These are phyloP conservation scores for Phytopythium ostracodes DNA, from an alignment of 352 stramenopile genomes.

Conservation along the genomic window DNA sequence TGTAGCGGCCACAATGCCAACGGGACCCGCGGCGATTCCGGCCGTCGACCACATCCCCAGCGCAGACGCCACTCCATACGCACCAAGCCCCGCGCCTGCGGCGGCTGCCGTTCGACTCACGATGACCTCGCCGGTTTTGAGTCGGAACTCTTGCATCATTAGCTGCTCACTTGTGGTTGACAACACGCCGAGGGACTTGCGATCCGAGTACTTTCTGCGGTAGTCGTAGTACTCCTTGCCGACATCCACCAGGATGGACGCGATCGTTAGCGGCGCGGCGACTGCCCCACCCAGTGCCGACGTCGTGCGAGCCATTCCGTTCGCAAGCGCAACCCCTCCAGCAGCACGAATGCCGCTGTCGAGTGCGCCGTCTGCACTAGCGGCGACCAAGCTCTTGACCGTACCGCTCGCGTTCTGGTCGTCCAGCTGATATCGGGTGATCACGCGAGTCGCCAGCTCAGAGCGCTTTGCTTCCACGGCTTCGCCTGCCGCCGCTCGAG, in stretches of 20 bases:
- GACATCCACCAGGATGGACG: conserved; percentile 83
- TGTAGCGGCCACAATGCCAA: conserved; percentile 73
- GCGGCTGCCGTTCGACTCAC: conserved; percentile 66
- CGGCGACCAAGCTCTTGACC: conserved; percentile 48
- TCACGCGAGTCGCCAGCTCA: conserved; percentile 48
- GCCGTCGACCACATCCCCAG: conserved; percentile 78
- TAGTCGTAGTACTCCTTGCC: conserved; percentile 85
- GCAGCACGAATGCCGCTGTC: conserved; percentile 73
- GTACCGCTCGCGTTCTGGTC: conserved; percentile 13
- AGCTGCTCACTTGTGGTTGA: conserved; percentile 67
- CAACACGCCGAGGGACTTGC: conserved; percentile 57
- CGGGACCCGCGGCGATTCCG: conserved; percentile 55
- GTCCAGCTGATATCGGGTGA: conserved; percentile 46
- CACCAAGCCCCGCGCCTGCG: conserved; percentile 63
- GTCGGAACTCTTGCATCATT: conserved; percentile 70
- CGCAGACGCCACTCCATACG: conserved; percentile 63
- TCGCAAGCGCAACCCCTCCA: conserved; percentile 62
- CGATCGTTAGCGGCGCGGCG: conserved; percentile 68
- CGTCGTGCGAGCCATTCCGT: conserved; percentile 51
- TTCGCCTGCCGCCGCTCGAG: conserved; percentile 18
- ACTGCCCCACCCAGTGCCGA: conserved; percentile 35
- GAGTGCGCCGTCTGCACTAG: conserved; percentile 59
- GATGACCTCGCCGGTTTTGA: conserved; percentile 75
- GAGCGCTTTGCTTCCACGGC: conserved; percentile 40
- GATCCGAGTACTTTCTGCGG: conserved; percentile 62